Evolutionary conservation across 768 basidiomycete species (phyloP).

Genomic region (Saitozyma podzolica): DNA sequence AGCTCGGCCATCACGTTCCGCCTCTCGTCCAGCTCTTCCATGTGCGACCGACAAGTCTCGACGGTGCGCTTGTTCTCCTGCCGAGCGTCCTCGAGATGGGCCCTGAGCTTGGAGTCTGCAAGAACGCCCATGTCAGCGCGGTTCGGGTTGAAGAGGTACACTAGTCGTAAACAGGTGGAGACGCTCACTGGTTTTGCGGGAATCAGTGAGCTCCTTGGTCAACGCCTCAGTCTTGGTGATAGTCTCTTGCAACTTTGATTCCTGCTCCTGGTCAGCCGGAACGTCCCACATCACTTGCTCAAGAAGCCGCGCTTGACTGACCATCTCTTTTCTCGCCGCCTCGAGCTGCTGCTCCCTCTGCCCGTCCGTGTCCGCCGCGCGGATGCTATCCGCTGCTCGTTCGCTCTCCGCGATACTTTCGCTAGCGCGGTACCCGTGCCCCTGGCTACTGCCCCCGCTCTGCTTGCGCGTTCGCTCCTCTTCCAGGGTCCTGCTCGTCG

Average conservation of each 20-base stretch:
- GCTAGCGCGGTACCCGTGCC: no score
- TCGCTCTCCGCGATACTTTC: no score
- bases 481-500: not conserved
- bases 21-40: constrained; percentile 27
- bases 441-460: no score
- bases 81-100: constrained; percentile 37
- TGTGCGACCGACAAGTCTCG: constrained; percentile 30
- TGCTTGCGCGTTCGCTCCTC: no score
- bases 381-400: no score
- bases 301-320: no score
- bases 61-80: constrained; percentile 21
- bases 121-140: no score
- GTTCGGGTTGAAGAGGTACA: not conserved
- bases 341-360: no score
- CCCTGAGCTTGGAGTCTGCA: constrained; percentile 32
- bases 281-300: no score
- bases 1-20: constrained; percentile 25
- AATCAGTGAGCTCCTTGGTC: constrained; percentile 27
- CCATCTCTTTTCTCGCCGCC: no score
- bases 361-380: no score
- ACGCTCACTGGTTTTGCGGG: constrained; percentile 32
- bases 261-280: constrained; percentile 8
- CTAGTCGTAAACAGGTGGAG: not conserved
- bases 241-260: constrained; percentile 21
- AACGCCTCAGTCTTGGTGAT: constrained; percentile 24